Base-by-base conservation (phyloP, 768 basidiomycete genomes). In the Tephrocybe sp. region DNA sequence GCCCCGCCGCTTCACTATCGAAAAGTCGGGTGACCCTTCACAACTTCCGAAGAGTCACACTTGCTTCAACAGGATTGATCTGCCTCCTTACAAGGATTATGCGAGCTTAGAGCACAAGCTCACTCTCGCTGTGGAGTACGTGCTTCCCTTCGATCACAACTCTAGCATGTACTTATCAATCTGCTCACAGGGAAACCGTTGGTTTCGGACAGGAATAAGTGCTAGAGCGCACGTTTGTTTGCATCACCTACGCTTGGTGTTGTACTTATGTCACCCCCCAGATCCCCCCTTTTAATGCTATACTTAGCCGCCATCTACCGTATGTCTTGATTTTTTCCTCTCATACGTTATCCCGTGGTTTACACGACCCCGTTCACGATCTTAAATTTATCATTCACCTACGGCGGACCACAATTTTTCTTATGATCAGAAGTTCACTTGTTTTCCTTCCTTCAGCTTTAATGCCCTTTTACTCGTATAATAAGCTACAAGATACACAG, bases 71-170 rank as follows among this genome's bases (percentile, higher is more conserved):
- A 79, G 92, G 36, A 93, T 96, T 59, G 97, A 99, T 72, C 70
- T 99, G 47, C 97, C 97, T n/a, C 92, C 94, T 11, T 99, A 99
- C 68, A 95, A 92, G 64, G 92, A 93, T 60, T 97, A 96, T 64
- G 89, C 89, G 32, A 92, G 85, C 58, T 67, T 98, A 58, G 96
- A 98, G 67, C 89, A 98, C 39, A 98, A 98, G 74, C 72, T 99
- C 54, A 96, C 94, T 3, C 77, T 95, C 54, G 93, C 93, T 47
- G 90, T 95, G 49, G 93, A 96, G 89, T 91, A 69, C 69, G 92
- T 85, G 42, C 26, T 47, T 49, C 57, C 52, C 13, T 53, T 47
- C 42, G 19, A 28, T 51, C 4, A 32, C 45, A 44, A 44, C 41
- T 59, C 8, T 38, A 54, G 44, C 9, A 53, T 44, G 1, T 4